Evolutionary conservation across 106 monocot genomes (phyloP).

Genomic region (Acorus calamus): DNA sequence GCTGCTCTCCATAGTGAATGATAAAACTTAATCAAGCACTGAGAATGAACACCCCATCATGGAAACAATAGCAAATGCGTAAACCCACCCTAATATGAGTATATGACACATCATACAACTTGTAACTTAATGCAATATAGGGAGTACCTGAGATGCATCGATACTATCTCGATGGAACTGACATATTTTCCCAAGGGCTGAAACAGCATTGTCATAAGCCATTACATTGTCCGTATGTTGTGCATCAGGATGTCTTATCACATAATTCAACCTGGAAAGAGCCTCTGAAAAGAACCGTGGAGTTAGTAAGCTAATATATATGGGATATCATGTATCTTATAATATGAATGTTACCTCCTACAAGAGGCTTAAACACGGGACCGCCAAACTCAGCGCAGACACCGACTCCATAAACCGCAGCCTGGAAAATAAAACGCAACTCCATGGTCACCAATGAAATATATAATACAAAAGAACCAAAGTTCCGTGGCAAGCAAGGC

Average conservation of each 20-base stretch:
- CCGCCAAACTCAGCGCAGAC: conserved; percentile 92
- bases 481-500: neutral
- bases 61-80: no score
- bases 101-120: no score
- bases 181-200: conserved; percentile 89
- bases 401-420: conserved; percentile 95
- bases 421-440: conserved; percentile 32
- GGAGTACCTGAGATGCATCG: conserved; percentile 70
- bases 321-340: neutral
- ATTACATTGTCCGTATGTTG: conserved; percentile 66
- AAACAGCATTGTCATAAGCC: conserved; percentile 98
- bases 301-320: neutral
- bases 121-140: neutral
- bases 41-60: no score
- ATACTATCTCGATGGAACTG: conserved; percentile 66
- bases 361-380: conserved; percentile 70
- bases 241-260: conserved; percentile 69
- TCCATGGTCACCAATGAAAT: neutral
- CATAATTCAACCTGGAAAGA: conserved; percentile 68
- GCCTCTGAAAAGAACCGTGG: conserved; percentile 46
- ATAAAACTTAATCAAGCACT: no score
- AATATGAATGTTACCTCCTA: conserved; percentile 56
- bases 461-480: neutral
- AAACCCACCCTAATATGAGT: no score
- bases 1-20: no score